phyloP scores from a whole-genome alignment of 495 filamentous ascomycete genomes.

The Penicillium paxilli region DNA sequence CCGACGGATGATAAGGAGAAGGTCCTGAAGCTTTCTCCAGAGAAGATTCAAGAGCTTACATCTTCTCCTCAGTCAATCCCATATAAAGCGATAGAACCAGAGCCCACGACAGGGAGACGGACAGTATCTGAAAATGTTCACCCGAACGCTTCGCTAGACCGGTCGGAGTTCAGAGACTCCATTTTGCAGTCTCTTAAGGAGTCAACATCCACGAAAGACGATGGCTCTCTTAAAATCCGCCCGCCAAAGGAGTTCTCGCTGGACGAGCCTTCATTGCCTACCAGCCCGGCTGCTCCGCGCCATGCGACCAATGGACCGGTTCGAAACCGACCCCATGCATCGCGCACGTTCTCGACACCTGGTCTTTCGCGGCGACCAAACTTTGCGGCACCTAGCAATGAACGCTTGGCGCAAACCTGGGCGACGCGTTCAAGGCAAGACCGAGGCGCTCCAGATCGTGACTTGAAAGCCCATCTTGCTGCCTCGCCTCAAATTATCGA shows the following conservation, averaged over 20 bases:
- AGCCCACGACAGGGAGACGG: constrained; percentile 23
- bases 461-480: constrained; percentile 32
- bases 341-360: constrained; percentile 41
- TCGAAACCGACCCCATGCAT: constrained; percentile 33
- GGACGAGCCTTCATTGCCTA: constrained; percentile 26
- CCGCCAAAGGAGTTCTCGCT: constrained; percentile 23
- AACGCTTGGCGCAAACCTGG: constrained; percentile 42
- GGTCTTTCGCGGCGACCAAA: constrained; percentile 25
- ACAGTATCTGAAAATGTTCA: constrained; percentile 24
- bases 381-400: constrained; percentile 20
- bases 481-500: constrained; percentile 33
- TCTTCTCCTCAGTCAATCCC: constrained; percentile 57
- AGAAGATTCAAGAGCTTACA: constrained; percentile 56
- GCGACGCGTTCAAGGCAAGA: constrained; percentile 38
- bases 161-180: constrained; percentile 13
- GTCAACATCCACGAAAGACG: constrained; percentile 4
- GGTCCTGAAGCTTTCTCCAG: constrained; percentile 51
- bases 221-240: constrained; percentile 22
- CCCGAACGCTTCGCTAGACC: constrained; percentile 4
- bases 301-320: constrained; percentile 6
- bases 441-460: constrained; percentile 38
- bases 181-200: constrained; percentile 19
- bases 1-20: constrained; percentile 35
- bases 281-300: constrained; percentile 16
- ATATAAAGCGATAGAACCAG: constrained; percentile 27